phyloP scores from a whole-genome alignment of 306 rosid genomes.

The Arachis hypogaea region DNA sequence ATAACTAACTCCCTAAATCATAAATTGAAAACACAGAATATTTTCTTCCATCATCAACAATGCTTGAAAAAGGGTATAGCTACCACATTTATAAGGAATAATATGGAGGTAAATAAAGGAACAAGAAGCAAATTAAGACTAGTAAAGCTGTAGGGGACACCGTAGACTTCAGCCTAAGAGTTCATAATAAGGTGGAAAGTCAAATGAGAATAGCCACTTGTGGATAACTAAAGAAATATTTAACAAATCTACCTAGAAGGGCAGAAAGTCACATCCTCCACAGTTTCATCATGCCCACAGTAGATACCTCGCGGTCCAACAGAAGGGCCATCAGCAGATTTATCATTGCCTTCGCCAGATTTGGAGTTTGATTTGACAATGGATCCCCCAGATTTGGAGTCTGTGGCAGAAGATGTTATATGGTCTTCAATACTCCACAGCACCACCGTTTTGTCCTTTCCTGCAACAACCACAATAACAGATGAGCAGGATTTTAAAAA shows the following conservation, averaged over 20 bases:
- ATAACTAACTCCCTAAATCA: slow-evolving; percentile 23
- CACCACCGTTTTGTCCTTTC: slow-evolving; percentile 94
- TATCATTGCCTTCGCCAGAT: slow-evolving; percentile 78
- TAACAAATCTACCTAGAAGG: slow-evolving; percentile 76
- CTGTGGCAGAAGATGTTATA: slow-evolving; percentile 71
- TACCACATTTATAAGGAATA: slow-evolving; percentile 6
- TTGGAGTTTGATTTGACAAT: slow-evolving; percentile 64
- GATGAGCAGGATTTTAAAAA: slow-evolving; percentile 9
- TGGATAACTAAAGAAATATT: slow-evolving; percentile 3
- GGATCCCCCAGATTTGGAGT: slow-evolving; percentile 77
- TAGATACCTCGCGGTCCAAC: slow-evolving; percentile 94
- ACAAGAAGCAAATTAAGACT: not conserved
- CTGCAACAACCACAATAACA: slow-evolving; percentile 47
- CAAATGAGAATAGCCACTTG: slow-evolving; percentile 18
- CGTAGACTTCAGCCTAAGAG: slow-evolving; percentile 8
- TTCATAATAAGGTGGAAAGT: slow-evolving; percentile 8
- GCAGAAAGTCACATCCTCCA: slow-evolving; percentile 98
- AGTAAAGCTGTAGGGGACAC: not conserved
- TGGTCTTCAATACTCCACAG: slow-evolving; percentile 99
- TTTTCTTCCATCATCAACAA: not conserved
- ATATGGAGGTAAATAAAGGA: slow-evolving; percentile 23
- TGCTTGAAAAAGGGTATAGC: not conserved
- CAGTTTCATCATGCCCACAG: slow-evolving; percentile 92
- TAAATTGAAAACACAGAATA: slow-evolving; percentile 20
- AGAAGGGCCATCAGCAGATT: slow-evolving; percentile 76